Conservation (phyloP, 495 filamentous ascomycete genomes). For the Hypoxylon rickii region DNA sequence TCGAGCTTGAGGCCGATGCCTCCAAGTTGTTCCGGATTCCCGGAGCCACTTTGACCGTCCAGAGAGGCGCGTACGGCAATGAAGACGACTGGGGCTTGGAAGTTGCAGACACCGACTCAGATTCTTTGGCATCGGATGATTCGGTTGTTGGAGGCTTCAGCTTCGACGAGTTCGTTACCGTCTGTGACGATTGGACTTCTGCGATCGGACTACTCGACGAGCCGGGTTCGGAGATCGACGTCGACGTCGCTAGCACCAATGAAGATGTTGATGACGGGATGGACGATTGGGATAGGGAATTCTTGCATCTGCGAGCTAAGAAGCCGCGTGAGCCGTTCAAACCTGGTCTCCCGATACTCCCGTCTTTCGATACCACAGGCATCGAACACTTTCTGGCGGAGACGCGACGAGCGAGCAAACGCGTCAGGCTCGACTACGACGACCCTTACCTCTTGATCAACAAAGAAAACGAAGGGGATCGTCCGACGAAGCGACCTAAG, state of each 20-base stretch:
- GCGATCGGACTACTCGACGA: conserved; percentile 49
- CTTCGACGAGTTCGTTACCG: conserved; percentile 73
- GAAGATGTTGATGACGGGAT: conserved; percentile 47
- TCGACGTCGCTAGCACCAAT: conserved; percentile 16
- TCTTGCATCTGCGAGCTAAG: conserved; percentile 48
- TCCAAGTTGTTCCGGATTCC: conserved; percentile 76
- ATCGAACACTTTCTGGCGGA: conserved; percentile 61
- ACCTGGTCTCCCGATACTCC: conserved; percentile 48
- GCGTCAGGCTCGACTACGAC: conserved; percentile 82
- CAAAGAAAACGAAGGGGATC: conserved; percentile 53
- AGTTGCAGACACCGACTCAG: conserved; percentile 37
- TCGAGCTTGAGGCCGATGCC: conserved; percentile 82
- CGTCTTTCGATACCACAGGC: conserved; percentile 46
- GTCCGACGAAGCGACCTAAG: conserved; percentile 53
- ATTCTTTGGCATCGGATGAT: conserved; percentile 63
- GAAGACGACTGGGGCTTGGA: conserved; percentile 56
- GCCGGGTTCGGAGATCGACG: conserved; percentile 18
- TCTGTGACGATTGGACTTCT: conserved; percentile 83
- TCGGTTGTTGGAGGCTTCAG: conserved; percentile 66
- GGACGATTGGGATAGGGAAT: conserved; percentile 59
- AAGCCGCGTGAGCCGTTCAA: conserved; percentile 42
- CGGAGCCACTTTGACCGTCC: conserved; percentile 48
- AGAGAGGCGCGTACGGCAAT: conserved; percentile 61
- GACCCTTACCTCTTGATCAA: conserved; percentile 87
- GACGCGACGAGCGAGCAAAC: conserved; percentile 71